Percentiles rank a stretch among this genome's conserved stretches.
These are phyloP conservation scores for Neocatenulostroma microsporum DNA, from an alignment of 2,329 filamentous ascomycete genomes.

Conservation along the genomic window DNA sequence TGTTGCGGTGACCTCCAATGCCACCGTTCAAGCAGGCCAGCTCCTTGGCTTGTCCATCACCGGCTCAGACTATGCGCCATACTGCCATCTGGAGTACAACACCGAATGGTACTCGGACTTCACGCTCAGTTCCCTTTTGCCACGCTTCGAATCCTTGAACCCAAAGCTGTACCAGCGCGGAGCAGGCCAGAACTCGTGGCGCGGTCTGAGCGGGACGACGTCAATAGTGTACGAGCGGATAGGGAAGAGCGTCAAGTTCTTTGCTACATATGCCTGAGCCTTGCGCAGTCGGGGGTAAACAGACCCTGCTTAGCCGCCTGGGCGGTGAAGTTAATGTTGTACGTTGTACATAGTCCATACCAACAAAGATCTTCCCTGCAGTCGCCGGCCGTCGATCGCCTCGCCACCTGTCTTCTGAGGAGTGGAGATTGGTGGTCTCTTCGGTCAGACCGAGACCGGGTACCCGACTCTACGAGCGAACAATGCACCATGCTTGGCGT, in stretches of 20 bases:
- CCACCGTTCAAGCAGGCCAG: conserved; percentile 15
- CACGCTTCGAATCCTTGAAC: too few relatives aligned
- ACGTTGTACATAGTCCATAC: too few relatives aligned
- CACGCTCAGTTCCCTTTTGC: conserved; percentile 3
- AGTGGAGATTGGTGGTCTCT: too few relatives aligned
- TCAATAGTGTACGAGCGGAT: conserved; percentile 16
- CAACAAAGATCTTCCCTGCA: too few relatives aligned
- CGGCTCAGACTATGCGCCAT: conserved; percentile 16
- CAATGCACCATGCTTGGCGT: too few relatives aligned
- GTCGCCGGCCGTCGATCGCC: too few relatives aligned
- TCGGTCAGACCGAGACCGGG: too few relatives aligned
- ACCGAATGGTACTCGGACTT: background rate
- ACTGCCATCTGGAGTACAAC: conserved; percentile 19
- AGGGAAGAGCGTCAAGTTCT: conserved; percentile 18
- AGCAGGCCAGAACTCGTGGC: conserved; percentile 16
- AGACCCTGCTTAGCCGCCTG: background rate
- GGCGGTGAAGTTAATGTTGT: background rate
- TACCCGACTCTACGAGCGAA: too few relatives aligned
- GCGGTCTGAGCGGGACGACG: conserved; percentile 14
- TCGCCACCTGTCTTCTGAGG: too few relatives aligned
- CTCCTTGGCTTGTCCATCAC: conserved; percentile 15
- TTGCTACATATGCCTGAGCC: conserved; percentile 14
- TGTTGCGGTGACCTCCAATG: conserved; percentile 15
- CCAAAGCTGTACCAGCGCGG: conserved; percentile 18
- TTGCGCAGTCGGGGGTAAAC: background rate